Percentiles rank a stretch among this genome's conserved stretches.
Conservation (phyloP, 2,329 filamentous ascomycete genomes). For the Colletotrichum brevisporum region DNA sequence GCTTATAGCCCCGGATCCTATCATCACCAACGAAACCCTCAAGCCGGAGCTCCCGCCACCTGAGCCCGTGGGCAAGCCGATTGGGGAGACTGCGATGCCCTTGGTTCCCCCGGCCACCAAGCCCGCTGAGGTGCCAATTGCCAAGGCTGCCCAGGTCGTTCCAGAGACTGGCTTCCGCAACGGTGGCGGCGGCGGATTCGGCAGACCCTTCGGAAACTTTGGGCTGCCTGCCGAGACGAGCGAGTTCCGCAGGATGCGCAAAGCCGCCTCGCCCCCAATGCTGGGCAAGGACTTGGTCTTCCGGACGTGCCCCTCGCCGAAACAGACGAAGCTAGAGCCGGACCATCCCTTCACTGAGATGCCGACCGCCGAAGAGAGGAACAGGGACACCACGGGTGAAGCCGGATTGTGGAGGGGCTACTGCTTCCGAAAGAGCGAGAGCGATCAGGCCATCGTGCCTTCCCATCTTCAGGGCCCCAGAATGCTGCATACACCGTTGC, state of each 20-base stretch:
- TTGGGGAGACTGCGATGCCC: slow-evolving; percentile 34
- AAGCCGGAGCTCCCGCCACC: slow-evolving; percentile 28
- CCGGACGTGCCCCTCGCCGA: slow-evolving; percentile 85
- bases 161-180: slow-evolving; percentile 59
- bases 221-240: slow-evolving; percentile 50
- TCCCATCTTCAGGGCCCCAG: slow-evolving; percentile 60
- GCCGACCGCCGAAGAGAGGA: slow-evolving; percentile 60
- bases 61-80: slow-evolving; percentile 18
- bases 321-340: slow-evolving; percentile 86
- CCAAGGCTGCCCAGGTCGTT: slow-evolving; percentile 51
- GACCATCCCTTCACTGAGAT: slow-evolving; percentile 73
- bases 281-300: slow-evolving; percentile 86
- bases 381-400: slow-evolving; percentile 69
- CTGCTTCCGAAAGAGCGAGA: slow-evolving; percentile 62
- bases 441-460: slow-evolving; percentile 55
- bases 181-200: slow-evolving; percentile 53
- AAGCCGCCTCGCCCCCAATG: slow-evolving; percentile 83
- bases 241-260: slow-evolving; percentile 62
- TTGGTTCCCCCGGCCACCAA: slow-evolving; percentile 17
- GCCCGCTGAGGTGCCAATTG: slow-evolving; percentile 41
- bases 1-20: slow-evolving; percentile 25
- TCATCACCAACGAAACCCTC: slow-evolving; percentile 19
- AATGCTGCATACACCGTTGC: slow-evolving; percentile 66
- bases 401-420: slow-evolving; percentile 85
- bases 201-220: slow-evolving; percentile 59